Conservation (phyloP, 441 rosid species). For the Cnidoscolus chayamansa region DNA sequence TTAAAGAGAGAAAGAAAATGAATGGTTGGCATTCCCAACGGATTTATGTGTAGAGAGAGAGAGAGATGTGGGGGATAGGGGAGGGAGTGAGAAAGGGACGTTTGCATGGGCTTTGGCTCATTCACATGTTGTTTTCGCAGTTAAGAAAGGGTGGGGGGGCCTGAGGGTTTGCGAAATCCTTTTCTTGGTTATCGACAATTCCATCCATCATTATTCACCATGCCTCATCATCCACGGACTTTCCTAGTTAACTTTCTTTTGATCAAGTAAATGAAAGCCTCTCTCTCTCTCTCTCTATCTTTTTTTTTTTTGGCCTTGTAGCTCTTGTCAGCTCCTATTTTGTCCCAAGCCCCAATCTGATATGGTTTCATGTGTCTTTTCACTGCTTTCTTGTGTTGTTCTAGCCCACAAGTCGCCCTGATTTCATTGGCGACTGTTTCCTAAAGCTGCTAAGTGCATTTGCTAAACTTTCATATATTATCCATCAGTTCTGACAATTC, state of each 20-base stretch:
- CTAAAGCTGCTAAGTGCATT: neutral
- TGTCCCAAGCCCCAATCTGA: conserved; percentile 8
- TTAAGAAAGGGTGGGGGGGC: conserved; percentile 24
- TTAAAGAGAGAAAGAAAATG: conserved; percentile 27
- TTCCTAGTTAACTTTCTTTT: too few relatives aligned
- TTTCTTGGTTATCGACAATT: conserved; percentile 64
- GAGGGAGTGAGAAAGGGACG: conserved; percentile 70
- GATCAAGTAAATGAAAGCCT: conserved; percentile 24
- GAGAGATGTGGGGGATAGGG: conserved; percentile 55
- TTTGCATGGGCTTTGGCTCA: conserved; percentile 85
- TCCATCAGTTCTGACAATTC: neutral
- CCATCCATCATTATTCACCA: conserved; percentile 19
- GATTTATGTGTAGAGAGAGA: conserved; percentile 28
- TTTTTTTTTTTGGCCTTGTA: conserved; percentile 19
- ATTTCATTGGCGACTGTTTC: neutral
- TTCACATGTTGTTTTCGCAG: conserved; percentile 81
- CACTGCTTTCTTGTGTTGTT: neutral
- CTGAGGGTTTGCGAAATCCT: neutral
- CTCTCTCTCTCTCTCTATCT: too few relatives aligned
- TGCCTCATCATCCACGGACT: too few relatives aligned
- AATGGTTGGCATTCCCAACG: conserved; percentile 60
- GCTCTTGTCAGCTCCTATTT: conserved; percentile 8
- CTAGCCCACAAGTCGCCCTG: conserved; percentile 1
- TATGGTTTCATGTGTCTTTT: conserved; percentile 22
- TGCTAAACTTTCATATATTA: neutral